Evolutionary conservation across 1,139 yeast species (phyloP), one percentile per base, ranked within the genome.

Genomic region (Oligophagozyma castellii): DNA sequence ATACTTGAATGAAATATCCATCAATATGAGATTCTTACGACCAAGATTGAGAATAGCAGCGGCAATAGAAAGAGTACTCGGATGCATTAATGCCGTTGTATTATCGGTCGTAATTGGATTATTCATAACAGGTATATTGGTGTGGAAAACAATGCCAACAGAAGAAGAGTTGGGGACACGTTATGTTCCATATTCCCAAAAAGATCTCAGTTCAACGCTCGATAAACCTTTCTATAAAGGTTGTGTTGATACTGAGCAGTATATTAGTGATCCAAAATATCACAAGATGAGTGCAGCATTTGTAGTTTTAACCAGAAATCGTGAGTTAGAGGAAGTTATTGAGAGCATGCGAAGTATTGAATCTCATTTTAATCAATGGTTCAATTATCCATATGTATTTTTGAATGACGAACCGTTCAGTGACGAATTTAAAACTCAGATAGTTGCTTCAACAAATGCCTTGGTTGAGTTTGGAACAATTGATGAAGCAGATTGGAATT

Each of bases 321-420:
- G 66, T 3, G 95, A 84, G 42, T 40, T 80, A 1, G 62, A 67
- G 3, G 89, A 75, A 4, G 92, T 80, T 2, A 43, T 78, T 3
- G 59, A 65, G 29, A 73, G 89, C 3, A 72, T 84, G 65, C 56
- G 61, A 12, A 72, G 84, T 3, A 52, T 86, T 28, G 95, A 86
- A 49, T 61, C 81, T 16, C 92, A 79, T 45, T 86, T 83, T 56
- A 86, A 86, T 50, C 81, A 83, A 39, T 81, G 93, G 89, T 86
- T 65, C 51, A 67, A 76, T 40, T 86, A 86, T 50, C 95, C 95
- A 0, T 86, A 92, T 73, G 75, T 80, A 2, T 80, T 86, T 42
- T 53, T 86, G 23, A 86, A 84, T 49, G 81, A 86, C 49, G 79
- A 70, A 35, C 73, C 72, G 12, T 84, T 84, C 44, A 61, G 65